Base-by-base conservation (phyloP, 495 filamentous ascomycete genomes). In the Friedmanniomyces simplex region DNA sequence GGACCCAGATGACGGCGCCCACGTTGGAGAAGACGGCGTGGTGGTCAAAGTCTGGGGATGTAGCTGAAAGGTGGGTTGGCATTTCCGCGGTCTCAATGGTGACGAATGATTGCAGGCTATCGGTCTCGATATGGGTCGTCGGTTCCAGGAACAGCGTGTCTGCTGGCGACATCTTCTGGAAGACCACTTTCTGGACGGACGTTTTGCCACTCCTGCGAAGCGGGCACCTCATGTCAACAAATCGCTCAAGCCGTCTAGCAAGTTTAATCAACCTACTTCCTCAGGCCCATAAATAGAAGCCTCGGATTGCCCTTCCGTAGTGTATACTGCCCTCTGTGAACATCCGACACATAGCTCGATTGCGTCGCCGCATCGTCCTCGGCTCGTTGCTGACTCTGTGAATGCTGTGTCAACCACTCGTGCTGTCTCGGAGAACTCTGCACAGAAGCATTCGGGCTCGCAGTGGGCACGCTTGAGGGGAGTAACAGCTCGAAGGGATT, bases 51-150 rank as follows among this genome's bases (percentile, higher is more conserved):
- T 78, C 81, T 28, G 78, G 86, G 70, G 95, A 88, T 50, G 89
- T 80, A 58, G 90, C 88, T 69, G 96, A 86, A 52, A 97, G 80
- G 68, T 96, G 89, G 26, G 91, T 89, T 0, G 94, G 93, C 53
- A 98, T 89, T 66, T 98, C 93, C 88, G 89, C 95, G 30, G 96
- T 87, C 67, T 97, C 91, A 66, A 98, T 95, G 65, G 96, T 90
- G 89, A 97, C 95, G 63, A 98, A 96, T 73, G 66, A 95, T 89
- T 90, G 89, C 68, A 96, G 88, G 0, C 86, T 85, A 59, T 96
- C 89, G 67, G 91, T 95, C 64, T 91, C 87, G 55, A 97, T 94
- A 21, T 84, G 79, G 0, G 89, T 89, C 10, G 93, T 98, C 0
- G 91, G 93, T 69, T 97, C 93, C 3, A 97, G 75, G 61, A 95